Evolutionary conservation across 768 basidiomycete species (phyloP), one percentile per base, ranked within the genome.

Genomic region (Russula emetica): DNA sequence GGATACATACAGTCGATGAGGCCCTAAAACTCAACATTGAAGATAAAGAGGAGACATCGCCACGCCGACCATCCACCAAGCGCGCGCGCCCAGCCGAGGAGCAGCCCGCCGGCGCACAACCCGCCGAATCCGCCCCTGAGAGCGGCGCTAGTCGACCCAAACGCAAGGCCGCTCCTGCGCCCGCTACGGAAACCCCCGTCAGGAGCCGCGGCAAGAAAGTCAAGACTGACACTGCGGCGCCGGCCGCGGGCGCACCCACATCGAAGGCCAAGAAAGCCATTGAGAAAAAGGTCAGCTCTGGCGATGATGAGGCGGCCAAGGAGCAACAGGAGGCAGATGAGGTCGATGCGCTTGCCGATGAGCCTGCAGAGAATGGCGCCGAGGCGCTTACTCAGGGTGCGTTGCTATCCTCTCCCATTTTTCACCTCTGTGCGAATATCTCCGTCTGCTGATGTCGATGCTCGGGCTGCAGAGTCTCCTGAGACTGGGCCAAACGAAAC

Each of bases 321-420:
- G 60, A 63, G 0, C 61, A 62, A n/a, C 55, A 63, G 36, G 64
- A 66, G 34, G 51, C 64, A 5, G 66, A 65, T 18, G 66, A 67
- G 55, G 66, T 64, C 20, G 66, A 67, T 44, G 66, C 62, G 32
- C 63, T 66, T 24, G 66, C 62, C 4, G 66, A 67, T 45, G 66
- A 67, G 28, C 55, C 52, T 58, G 63, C 55, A 50, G 58, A 57
- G 60, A 60, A 60, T 34, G 63, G 58, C 16, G 36, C 32, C 54
- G 44, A 38, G 24, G 58, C 18, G 24, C 22, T 60, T 28, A 55
- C 20, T 9, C 56, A 57, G 44, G 56, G 59, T 66, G 30, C 44
- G 60, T 32, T n/a, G 11, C 38, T 14, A 20, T 22, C 32, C 42
- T 22, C 9, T 18, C 11, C 13, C 22, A 2, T 34, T 34, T 30